These are phyloP conservation scores for Xylaria palmicola DNA, from an alignment of 495 filamentous ascomycete species.

Conservation along the genomic window DNA sequence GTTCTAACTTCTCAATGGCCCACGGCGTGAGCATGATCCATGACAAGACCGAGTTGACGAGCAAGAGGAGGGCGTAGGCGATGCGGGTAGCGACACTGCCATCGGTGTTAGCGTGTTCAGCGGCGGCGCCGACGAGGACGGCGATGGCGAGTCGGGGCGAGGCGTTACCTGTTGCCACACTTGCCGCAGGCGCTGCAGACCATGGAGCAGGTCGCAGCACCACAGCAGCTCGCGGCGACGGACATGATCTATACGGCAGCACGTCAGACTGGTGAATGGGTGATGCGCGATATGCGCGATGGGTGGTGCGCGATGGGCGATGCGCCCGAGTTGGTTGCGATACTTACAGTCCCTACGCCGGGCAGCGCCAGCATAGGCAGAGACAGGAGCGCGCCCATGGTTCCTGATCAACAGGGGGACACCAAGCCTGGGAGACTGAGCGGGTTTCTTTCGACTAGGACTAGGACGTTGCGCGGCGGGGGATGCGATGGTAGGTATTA, in stretches of 20 bases:
- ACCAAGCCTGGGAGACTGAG: neutral
- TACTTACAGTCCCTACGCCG: slow-evolving; percentile 77
- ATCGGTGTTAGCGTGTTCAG: neutral
- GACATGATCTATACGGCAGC: slow-evolving; percentile 60
- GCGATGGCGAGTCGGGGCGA: neutral
- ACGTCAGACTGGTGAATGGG: neutral
- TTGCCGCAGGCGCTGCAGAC: slow-evolving; percentile 94
- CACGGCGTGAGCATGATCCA: slow-evolving; percentile 99
- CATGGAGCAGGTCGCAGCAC: slow-evolving; percentile 90
- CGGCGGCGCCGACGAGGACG: neutral
- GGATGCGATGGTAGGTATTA: neutral
- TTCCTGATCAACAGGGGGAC: neutral
- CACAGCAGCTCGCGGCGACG: slow-evolving; percentile 83
- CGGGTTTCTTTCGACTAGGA: neutral
- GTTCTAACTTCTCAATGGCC: slow-evolving; percentile 92
- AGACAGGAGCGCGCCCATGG: slow-evolving; percentile 91
- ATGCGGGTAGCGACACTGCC: slow-evolving; percentile 91
- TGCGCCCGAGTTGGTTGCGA: neutral
- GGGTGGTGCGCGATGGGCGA: neutral
- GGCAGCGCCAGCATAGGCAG: slow-evolving; percentile 86
- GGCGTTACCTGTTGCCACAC: slow-evolving; percentile 90
- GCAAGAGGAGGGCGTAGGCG: slow-evolving; percentile 92
- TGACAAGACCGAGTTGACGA: slow-evolving; percentile 92
- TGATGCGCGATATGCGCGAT: no score
- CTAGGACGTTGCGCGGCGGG: no score